Evolutionary conservation across 345 rosid species (phyloP).

Genomic region (Eucalyptus regnans): DNA sequence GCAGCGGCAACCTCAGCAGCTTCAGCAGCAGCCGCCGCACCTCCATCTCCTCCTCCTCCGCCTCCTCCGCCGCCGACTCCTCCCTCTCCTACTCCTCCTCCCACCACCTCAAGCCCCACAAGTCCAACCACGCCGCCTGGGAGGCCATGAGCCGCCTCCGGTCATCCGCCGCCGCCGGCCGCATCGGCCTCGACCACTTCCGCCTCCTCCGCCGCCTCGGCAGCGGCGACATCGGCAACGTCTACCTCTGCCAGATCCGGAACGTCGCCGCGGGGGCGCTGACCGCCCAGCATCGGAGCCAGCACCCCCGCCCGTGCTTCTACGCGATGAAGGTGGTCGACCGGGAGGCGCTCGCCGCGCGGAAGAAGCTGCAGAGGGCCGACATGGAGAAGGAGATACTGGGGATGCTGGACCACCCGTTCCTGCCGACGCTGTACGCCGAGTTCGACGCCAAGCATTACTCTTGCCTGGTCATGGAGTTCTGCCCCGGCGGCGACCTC

Average conservation of each 20-base stretch:
- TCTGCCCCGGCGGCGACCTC: constrained; percentile 84
- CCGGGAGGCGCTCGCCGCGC: constrained; percentile 74
- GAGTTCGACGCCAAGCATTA: constrained; percentile 89
- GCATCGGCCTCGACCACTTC: constrained; percentile 78
- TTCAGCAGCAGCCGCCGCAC: constrained; percentile 69
- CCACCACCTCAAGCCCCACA: constrained; percentile 69
- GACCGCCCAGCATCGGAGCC: neutral
- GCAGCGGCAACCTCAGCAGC: constrained; percentile 70
- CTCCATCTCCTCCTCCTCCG: constrained; percentile 46
- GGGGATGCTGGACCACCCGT: constrained; percentile 85
- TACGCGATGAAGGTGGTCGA: constrained; percentile 97
- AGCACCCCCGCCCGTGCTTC: constrained; percentile 32
- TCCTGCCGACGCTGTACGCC: constrained; percentile 80
- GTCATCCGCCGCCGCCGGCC: constrained; percentile 26
- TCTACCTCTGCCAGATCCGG: constrained; percentile 87
- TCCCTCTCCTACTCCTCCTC: constrained; percentile 7
- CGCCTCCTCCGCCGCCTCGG: constrained; percentile 72
- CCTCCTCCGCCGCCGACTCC: constrained; percentile 10
- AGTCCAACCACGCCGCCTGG: constrained; percentile 83
- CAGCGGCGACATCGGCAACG: constrained; percentile 87
- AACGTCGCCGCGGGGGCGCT: neutral
- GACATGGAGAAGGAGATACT: constrained; percentile 88
- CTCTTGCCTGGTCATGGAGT: constrained; percentile 91
- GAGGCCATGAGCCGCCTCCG: constrained; percentile 67
- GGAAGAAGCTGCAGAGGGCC: constrained; percentile 79